Evolutionary conservation across 805 yeast genomes (phyloP).

Genomic region (Tetrapisispora pingtungensis): DNA sequence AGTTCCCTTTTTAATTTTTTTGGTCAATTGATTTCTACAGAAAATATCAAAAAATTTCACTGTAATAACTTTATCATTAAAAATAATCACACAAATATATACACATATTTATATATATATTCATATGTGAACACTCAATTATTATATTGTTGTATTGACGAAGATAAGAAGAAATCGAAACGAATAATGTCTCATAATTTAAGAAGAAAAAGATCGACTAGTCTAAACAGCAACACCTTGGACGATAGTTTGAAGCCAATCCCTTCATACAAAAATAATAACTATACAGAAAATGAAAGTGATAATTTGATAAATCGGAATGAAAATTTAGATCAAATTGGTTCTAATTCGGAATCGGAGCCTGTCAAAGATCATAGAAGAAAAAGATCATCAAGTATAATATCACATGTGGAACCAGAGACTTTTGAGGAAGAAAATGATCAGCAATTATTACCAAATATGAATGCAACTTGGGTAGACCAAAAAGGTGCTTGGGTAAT

Average conservation of each 20-base stretch:
- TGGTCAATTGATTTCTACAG: no score
- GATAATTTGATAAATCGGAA: background rate
- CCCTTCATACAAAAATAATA: constrained; percentile 18
- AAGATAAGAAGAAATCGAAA: no score
- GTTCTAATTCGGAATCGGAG: constrained; percentile 8
- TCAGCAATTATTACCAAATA: constrained; percentile 77
- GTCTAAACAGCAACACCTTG: background rate
- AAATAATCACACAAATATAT: no score
- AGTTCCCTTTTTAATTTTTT: no score
- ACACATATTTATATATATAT: no score
- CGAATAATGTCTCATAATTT: constrained; percentile 1
- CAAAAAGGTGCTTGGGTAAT: constrained; percentile 94
- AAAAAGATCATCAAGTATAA: constrained; percentile 79
- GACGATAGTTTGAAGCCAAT: constrained; percentile 20
- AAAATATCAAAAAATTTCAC: no score
- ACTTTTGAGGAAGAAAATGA: constrained; percentile 85
- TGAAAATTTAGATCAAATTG: background rate
- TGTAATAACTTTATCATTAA: no score
- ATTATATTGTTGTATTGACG: no score
- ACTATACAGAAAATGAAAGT: background rate
- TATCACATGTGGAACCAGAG: constrained; percentile 90
- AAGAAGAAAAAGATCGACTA: constrained; percentile 4
- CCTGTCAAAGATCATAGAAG: constrained; percentile 34
- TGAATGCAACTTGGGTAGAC: constrained; percentile 95
- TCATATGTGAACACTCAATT: no score